phyloP scores from a whole-genome alignment of 805 yeast genomes.

The Metschnikowia vanudenii region DNA sequence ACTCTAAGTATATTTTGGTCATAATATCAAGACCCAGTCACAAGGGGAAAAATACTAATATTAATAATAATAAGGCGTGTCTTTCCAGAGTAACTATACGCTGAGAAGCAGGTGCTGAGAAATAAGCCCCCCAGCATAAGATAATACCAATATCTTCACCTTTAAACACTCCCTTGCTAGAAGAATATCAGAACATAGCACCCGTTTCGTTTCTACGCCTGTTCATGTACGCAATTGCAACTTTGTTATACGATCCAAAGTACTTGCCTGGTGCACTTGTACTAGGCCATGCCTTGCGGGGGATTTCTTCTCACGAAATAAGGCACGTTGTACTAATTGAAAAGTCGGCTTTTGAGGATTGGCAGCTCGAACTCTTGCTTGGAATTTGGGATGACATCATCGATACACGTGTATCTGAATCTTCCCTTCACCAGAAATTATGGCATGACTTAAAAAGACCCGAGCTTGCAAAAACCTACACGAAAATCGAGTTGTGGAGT shows the following conservation, averaged over 20 bases:
- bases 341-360: slow-evolving; percentile 22
- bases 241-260: slow-evolving; percentile 43
- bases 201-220: no score
- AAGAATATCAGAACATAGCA: no score
- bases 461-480: slow-evolving; percentile 19
- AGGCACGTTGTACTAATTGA: slow-evolving; percentile 37
- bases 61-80: no score
- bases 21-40: no score
- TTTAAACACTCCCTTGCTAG: no score
- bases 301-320: slow-evolving; percentile 11
- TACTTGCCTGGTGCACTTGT: slow-evolving; percentile 61
- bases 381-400: slow-evolving; percentile 31
- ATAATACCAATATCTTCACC: no score
- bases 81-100: no score
- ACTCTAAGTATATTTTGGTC: no score
- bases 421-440: slow-evolving; percentile 28
- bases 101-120: no score
- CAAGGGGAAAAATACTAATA: no score
- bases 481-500: slow-evolving; percentile 21
- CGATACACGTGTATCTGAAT: slow-evolving; percentile 27
- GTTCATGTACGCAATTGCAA: slow-evolving; percentile 21
- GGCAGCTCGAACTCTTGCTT: slow-evolving; percentile 29
- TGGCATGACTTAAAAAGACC: slow-evolving; percentile 30
- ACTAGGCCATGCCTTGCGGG: slow-evolving; percentile 37
- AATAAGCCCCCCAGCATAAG: no score